Evolutionary conservation across 495 filamentous ascomycete species (phyloP), one percentile per base, ranked within the genome.

Genomic region (Aspergillus olivimuriae): DNA sequence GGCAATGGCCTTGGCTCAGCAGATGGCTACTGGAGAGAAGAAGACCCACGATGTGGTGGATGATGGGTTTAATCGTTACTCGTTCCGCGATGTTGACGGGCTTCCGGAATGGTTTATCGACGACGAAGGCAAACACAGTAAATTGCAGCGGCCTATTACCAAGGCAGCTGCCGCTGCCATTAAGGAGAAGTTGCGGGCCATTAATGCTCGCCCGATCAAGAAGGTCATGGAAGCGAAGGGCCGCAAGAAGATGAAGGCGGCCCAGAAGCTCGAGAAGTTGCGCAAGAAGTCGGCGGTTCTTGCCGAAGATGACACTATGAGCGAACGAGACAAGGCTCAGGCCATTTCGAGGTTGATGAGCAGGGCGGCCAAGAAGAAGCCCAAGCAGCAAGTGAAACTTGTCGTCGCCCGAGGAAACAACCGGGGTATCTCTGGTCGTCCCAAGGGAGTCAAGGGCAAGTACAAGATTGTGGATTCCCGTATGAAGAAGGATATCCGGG

Each of bases 401-500:
- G 89, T 97, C 20, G 90, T 94, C 39, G 94, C 94, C 11, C 77
- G 73, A 46, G 94, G 92, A 44, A 62, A 73, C 43, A 97, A 99
- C 60, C 80, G 79, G 53, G 94, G 89, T 55, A 80, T 94, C 45
- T 76, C 75, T 49, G 81, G 81, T n/a, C 71, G 84, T 56, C 87
- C 87, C 14, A 76, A 72, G 43, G 89, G 89, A 41, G 91, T 96
- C 39, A 98, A 97, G 77, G 92, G 92, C 28, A 84, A 85, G 58
- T 98, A 98, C 66, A 97, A 97, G 83, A 95, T 99, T 74, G 92
- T 99, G 47, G 92, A 99, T 72, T 70, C 85, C 14, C 77, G 92
- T 50, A 80, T 99, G 80, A 97, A 95, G 81, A 99, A 99, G 83
- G 92, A 99, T 74, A 78, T 91, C 41, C 77, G 92, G 58, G 94